Evolutionary conservation across 352 stramenopile genomes (phyloP).

Genomic region (Aphanomyces astaci): DNA sequence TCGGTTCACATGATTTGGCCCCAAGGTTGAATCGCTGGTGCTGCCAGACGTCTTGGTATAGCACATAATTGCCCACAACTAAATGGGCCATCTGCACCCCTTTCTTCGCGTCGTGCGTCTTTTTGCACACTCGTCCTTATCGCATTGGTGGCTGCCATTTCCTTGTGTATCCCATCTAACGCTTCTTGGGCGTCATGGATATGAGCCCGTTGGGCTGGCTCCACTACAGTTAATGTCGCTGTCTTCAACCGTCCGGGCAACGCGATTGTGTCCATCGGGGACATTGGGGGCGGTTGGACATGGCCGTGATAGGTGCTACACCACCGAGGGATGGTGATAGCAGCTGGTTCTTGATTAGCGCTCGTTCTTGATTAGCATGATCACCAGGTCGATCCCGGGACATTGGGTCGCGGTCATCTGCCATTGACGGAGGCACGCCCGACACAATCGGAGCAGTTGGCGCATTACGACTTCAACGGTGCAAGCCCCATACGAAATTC

Average conservation of each 20-base stretch:
- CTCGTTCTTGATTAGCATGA: not conserved
- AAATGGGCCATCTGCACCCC: too few species aligned
- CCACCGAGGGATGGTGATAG: not conserved
- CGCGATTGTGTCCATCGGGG: not conserved
- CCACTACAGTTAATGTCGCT: not conserved
- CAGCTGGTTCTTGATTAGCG: not conserved
- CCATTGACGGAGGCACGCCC: not conserved
- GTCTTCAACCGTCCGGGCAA: not conserved
- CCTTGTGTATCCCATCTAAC: too few species aligned
- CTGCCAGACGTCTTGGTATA: slow-evolving; percentile 25
- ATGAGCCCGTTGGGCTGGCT: too few species aligned
- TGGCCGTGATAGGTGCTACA: not conserved
- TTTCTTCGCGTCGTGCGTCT: too few species aligned
- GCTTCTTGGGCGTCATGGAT: too few species aligned
- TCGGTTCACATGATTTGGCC: slow-evolving; percentile 23
- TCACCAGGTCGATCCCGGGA: not conserved
- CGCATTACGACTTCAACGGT: not conserved
- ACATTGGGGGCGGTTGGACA: not conserved
- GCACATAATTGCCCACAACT: slow-evolving; percentile 24
- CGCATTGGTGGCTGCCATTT: too few species aligned
- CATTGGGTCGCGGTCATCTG: not conserved
- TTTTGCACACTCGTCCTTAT: too few species aligned
- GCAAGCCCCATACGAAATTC: too few species aligned
- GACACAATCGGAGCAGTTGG: not conserved
- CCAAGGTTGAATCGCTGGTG: slow-evolving; percentile 16